Evolutionary conservation across 140 eudicot species (phyloP), one percentile per base, ranked within the genome.

Genomic region (Erigeron philadelphicus): DNA sequence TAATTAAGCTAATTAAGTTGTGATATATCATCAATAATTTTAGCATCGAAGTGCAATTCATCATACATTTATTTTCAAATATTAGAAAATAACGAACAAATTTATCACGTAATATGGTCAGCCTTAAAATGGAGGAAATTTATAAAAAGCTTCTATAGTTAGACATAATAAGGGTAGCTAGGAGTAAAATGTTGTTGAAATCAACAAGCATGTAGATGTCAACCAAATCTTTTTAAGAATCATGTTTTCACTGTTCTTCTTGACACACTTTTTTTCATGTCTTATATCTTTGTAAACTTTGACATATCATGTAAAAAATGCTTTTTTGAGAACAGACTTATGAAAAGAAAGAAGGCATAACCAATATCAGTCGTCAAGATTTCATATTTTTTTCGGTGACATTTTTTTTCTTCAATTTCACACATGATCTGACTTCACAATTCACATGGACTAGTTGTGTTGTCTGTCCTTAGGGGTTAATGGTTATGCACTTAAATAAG

Each of bases 121-220:
- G 61, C 61, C 35, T 67, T 67, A 10, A 25, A 50, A 10, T 31
- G 72, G 72, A 67, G 35, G 35, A 50, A 67, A 8, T 8, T 46
- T 67, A 31, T 10, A 67, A 31, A 48, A 50, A 12, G 70, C 31
- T 67, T 50, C 21, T 57, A 2, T 57, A 57, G 11, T n/a, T 11
- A 8, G 5, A 15, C 12, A 16, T 18, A 6, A 9, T 21, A 6
- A 11, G 5, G 15, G 9, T 10, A 23, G 9, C 13, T 58, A 13
- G 9, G 9, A 31, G 35, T 58, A 15, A 12, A 18, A 9, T 18
- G 12, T 38, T 9, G 63, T 10, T 58, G 35, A 58, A 21, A 21
- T 31, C 3, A 31, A 6, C 38, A 58, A 23, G n/a, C 31, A 0
- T 17, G 1, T 16, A 11, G 18, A 4, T 49, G 55, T 12, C 55